Evolutionary conservation across 2,329 filamentous ascomycete genomes (phyloP), one percentile per base, ranked within the genome.

Genomic region (Colletotrichum musae): DNA sequence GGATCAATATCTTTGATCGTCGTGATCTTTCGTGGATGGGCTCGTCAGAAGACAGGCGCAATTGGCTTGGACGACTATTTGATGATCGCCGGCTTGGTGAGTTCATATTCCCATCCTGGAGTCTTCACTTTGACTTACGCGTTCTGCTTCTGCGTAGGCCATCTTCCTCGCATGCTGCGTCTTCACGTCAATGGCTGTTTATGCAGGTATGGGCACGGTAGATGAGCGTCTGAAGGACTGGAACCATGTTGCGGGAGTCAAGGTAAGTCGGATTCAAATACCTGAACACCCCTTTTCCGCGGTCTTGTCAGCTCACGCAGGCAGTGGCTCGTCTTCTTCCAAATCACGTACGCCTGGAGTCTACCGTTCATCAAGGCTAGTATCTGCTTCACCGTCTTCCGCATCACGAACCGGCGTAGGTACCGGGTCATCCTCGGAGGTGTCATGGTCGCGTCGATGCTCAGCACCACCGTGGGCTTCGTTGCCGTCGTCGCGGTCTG

Each of bases 381-480:
- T 45, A 59, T 59, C 7, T 63, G 59, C 39, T 63, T 63, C 12
- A 63, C 59, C 4, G 51, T 63, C 1, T 63, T 63, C 41, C 59
- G 59, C 1, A 63, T 63, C 36, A 63, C 50, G 4, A 63, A 54
- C 10, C 12, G 41, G 1, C 54, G 21, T 16, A 24, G 39, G 4
- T 56, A 56, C 36, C 59, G 59, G 12, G 15, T 54, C 26, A 63
- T 63, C 1, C 59, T 63, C 4, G 54, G 59, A 50, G 32, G 36
- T 1, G 59, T 54, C 39, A 63, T 63, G 59, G 24, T 56, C 16
- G 59, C 59, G 5, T 63, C 60, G 0, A 47, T 45, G 0, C 60
- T 63, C n/a, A 63, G 60, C 26, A 63, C 60, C 4, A 57, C 60
- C 0, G 41, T 63, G 4, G 60, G 60, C 1, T 63, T 63, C 60